These are phyloP conservation scores for Raphanus sativus DNA, from an alignment of 345 rosid genomes.

Conservation along the genomic window DNA sequence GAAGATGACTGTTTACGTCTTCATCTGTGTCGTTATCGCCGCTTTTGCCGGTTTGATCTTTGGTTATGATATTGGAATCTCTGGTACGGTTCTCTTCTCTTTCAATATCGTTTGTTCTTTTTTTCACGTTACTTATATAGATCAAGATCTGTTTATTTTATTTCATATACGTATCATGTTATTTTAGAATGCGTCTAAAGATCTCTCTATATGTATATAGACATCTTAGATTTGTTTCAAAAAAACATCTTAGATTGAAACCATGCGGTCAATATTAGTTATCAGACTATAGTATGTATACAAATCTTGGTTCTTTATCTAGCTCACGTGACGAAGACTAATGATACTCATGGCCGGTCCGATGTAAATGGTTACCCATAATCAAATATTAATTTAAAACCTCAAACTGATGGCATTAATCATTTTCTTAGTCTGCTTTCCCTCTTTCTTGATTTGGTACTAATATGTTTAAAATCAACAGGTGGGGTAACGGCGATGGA, in stretches of 20 bases:
- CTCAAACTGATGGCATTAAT: neutral
- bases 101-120: neutral
- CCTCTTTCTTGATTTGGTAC: neutral
- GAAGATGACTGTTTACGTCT: constrained; percentile 44
- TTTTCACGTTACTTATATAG: neutral
- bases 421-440: neutral
- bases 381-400: neutral
- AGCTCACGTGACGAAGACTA: neutral
- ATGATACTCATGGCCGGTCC: neutral
- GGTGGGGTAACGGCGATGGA: constrained; percentile 94
- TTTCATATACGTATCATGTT: neutral
- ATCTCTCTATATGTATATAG: neutral
- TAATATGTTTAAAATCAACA: constrained; percentile 8
- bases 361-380: neutral
- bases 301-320: neutral
- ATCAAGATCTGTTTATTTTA: constrained; percentile 7
- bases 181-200: neutral
- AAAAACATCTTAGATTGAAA: neutral
- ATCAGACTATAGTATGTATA: neutral
- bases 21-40: constrained; percentile 45
- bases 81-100: constrained; percentile 36
- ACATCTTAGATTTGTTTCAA: neutral
- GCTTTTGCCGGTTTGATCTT: constrained; percentile 61
- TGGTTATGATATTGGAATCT: constrained; percentile 62
- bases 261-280: neutral